phyloP scores from a whole-genome alignment of 257 asterid species.

The Plectranthus barbatus region DNA sequence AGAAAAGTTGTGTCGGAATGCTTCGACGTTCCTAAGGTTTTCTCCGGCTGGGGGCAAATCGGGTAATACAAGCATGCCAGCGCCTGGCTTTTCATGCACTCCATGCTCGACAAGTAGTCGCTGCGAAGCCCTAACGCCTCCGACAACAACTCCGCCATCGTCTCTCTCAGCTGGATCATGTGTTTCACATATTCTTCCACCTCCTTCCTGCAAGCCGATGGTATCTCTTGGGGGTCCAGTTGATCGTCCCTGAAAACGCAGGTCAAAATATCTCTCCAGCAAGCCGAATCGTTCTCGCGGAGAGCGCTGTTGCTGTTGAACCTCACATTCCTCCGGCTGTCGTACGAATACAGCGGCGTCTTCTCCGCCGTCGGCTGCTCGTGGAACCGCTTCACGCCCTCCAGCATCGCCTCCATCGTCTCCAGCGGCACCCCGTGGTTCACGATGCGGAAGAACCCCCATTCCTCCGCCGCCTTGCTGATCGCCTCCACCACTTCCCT shows the following conservation, averaged over 20 bases:
- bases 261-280: constrained; percentile 30
- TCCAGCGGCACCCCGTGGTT: constrained; percentile 25
- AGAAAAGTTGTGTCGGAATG: too few species aligned
- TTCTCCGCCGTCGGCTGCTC: constrained; percentile 23
- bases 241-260: constrained; percentile 10
- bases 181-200: constrained; percentile 21
- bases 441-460: constrained; percentile 36
- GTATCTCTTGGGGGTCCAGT: constrained; percentile 13
- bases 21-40: constrained; percentile 31
- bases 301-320: constrained; percentile 21
- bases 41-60: constrained; percentile 23
- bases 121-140: constrained; percentile 27
- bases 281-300: constrained; percentile 14
- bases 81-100: constrained; percentile 34
- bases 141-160: too few species aligned
- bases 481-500: constrained; percentile 22
- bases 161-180: constrained; percentile 25
- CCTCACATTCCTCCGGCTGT: constrained; percentile 14
- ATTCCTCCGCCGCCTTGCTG: constrained; percentile 10
- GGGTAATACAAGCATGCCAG: constrained; percentile 31
- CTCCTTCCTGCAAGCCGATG: constrained; percentile 15
- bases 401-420: too few species aligned
- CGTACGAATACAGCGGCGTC: constrained; percentile 12
- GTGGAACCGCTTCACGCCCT: constrained; percentile 30
- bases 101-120: constrained; percentile 16